phyloP scores from a whole-genome alignment of 257 asterid species.

The Gentiana dahurica region DNA sequence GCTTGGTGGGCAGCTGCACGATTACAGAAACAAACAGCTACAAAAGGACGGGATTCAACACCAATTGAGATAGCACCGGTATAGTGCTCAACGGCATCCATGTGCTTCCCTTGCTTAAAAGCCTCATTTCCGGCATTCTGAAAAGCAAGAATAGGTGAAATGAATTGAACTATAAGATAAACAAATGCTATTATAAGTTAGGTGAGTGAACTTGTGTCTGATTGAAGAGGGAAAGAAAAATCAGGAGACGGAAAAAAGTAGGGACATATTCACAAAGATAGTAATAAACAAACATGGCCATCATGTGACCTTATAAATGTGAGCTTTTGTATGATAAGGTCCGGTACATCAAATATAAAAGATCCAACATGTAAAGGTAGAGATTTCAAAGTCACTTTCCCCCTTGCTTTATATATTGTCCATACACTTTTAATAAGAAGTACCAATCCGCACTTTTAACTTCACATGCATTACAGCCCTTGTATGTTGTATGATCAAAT shows the following conservation, averaged over 20 bases:
- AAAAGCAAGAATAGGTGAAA: background rate
- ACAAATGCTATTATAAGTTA: background rate
- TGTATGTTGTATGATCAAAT: too few species aligned
- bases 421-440: too few species aligned
- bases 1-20: conserved; percentile 98
- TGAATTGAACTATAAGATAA: background rate
- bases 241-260: background rate
- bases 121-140: conserved; percentile 96
- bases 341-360: too few species aligned
- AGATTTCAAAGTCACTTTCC: too few species aligned
- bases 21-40: conserved; percentile 92
- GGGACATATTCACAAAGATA: background rate
- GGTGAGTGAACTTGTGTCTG: background rate
- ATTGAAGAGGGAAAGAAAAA: background rate
- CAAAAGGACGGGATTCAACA: conserved; percentile 70
- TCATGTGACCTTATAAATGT: too few species aligned
- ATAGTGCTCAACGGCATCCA: conserved; percentile 84
- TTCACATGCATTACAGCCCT: too few species aligned
- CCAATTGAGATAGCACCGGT: conserved; percentile 70
- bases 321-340: too few species aligned
- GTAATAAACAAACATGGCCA: too few species aligned
- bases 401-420: too few species aligned
- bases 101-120: conserved; percentile 54
- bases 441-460: too few species aligned
- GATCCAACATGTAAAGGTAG: too few species aligned